Evolutionary conservation across 192 early-diverging fungal genomes (phyloP), one percentile per base, ranked within the genome.

Genomic region (Coemansia sp.): DNA sequence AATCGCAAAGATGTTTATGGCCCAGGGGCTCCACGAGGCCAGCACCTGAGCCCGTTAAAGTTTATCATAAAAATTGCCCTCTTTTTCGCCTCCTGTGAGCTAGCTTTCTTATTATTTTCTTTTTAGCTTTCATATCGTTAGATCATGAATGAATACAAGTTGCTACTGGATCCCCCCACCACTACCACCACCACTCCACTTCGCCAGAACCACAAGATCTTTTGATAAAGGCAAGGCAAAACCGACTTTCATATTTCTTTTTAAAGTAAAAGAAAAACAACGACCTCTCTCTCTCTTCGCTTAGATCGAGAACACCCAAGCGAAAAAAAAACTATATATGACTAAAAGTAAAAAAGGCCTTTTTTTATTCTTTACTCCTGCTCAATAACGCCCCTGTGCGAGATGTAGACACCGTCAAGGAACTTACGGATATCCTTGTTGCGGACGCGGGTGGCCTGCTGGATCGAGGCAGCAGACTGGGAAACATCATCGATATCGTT

Each of bases 341-440:
- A 7, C 34, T 35, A 10, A 28, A 29, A 53, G 31, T 33, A 21
- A 34, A 18, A 31, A 7, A 18, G 16, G 2, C 55, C 8, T 21
- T n/a, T 4, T 31, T n/a, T 31, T 18, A 7, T 30, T 12, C 1
- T 30, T 57, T 57, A 61, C 21, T 88, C 89, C 75, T 88, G 83
- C 70, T 84, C 88, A 78, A 91, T 61, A 66, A 66, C 79, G 34
- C 77, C 84, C 89, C 90, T 93, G 84, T 91, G 87, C 67, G 93
- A 94, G 61, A 96, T 90, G 89, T 94, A 96, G 89, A 96, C 89
- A 92, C 94, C 94, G 84, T 96, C 94, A 77, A 96, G 86, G 90
- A 96, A 95, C 89, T 99, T 99, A 87, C 96, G 93, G 89, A 99
- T 99, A 96, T 99, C 96, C 92, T 99, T 99, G 89, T 95, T 95